Evolutionary conservation across 768 basidiomycete species (phyloP), one percentile per base, ranked within the genome.

Genomic region (Clathrus columnatus): DNA sequence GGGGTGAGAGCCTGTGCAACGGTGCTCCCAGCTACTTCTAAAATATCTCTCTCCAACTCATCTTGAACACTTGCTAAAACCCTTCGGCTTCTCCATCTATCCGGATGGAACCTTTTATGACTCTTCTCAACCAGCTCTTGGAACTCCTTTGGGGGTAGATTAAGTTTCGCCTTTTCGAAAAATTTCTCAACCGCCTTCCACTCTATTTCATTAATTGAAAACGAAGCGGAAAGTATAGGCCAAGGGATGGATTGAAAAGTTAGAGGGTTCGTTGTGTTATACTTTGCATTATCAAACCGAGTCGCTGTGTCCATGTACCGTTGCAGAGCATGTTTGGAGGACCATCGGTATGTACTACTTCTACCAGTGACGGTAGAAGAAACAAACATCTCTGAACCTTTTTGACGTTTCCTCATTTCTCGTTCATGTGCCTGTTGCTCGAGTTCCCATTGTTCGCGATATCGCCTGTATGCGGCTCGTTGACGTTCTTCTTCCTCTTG

Each of bases 31-130:
- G 85, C 86, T 52, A 87, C 84, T 66, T 83, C 85, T 60, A 84
- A 67, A 60, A 75, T 81, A 36, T 72, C 73, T 58, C 80, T 75
- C 62, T 81, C 77, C 46, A 74, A 69, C 48, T 82, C 81, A 57
- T 86, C 82, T 21, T 65, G 61, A 47, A 86, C 75, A 47, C 78
- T 78, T 56, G 72, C 72, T 63, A 86, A 72, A 30, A 90, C 68
- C 26, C 79, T 79, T 42, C 84, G 74, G 27, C 84, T 81, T 43
- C 81, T 73, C 89, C 87, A 92, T 57, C 85, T 71, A 66, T 91
- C 88, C 1, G 87, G 85, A 61, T 90, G 90, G 65, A 89, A 91
- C 50, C 87, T 70, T n/a, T 63, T 75, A 61, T 88, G 79, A 61
- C 83, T 84, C 62, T 80, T 81, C 69, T 86, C 79, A 2, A 91